phyloP scores from a whole-genome alignment of 805 yeast species.

The Ogataea saltuana region DNA sequence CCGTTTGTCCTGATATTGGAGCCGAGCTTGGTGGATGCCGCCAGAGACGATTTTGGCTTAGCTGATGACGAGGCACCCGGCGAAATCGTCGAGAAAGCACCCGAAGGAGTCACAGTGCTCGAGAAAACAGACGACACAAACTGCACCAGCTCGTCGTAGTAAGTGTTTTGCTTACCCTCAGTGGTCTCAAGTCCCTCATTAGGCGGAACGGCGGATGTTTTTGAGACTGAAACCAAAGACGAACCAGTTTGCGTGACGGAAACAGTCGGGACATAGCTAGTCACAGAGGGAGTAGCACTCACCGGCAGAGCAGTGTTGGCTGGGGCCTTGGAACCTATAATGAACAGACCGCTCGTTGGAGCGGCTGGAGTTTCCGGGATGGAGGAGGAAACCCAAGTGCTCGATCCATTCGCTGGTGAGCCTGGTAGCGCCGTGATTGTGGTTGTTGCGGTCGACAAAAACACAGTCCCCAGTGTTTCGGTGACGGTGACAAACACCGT shows the following conservation, averaged over 20 bases:
- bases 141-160: slow-evolving; percentile 16
- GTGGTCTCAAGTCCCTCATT: background rate
- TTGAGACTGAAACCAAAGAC: no score
- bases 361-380: background rate
- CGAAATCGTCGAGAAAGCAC: slow-evolving; percentile 2
- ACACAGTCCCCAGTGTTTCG: slow-evolving; percentile 20
- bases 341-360: slow-evolving; percentile 4
- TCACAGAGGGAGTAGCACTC: background rate
- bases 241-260: no score
- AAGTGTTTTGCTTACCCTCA: slow-evolving; percentile 4
- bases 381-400: background rate
- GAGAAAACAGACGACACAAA: slow-evolving; percentile 21
- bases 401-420: no score
- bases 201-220: no score
- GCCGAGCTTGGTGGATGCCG: slow-evolving; percentile 6
- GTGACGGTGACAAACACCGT: slow-evolving; percentile 32
- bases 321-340: slow-evolving; percentile 1
- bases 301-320: background rate
- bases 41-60: slow-evolving; percentile 1
- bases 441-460: slow-evolving; percentile 15
- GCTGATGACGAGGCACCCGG: background rate
- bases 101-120: slow-evolving; percentile 5
- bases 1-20: slow-evolving; percentile 10
- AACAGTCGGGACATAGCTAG: background rate
- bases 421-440: slow-evolving; percentile 18